These are phyloP conservation scores for Stromatinia cepivora DNA, from an alignment of 2,329 filamentous ascomycete species.

Conservation along the genomic window DNA sequence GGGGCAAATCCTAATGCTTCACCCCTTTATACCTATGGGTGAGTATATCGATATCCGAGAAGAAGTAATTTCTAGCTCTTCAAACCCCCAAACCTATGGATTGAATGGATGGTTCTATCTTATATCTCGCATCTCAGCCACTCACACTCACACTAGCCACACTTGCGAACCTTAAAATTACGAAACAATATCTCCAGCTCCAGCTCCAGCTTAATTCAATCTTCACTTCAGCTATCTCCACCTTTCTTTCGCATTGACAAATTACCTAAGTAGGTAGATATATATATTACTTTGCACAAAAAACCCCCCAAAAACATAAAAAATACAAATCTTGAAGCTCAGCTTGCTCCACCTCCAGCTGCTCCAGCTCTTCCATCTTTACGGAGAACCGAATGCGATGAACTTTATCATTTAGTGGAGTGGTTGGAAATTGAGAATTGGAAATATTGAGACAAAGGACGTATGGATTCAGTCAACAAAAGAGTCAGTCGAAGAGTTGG, in stretches of 20 bases:
- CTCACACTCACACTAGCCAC: neutral
- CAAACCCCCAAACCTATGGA: neutral
- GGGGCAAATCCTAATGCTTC: neutral
- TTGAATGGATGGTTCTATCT: neutral
- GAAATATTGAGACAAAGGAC: no score
- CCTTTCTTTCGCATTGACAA: no score
- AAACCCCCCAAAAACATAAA: no score
- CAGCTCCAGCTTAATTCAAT: neutral
- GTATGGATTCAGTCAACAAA: no score
- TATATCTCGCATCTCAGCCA: neutral
- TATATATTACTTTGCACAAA: no score
- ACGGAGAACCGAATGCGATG: neutral
- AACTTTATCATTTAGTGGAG: neutral
- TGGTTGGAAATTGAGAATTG: no score
- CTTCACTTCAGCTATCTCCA: neutral
- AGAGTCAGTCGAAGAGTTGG: no score
- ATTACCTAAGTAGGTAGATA: no score
- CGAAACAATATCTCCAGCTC: neutral
- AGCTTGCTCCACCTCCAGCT: no score
- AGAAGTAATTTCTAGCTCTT: neutral
- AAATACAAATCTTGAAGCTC: no score
- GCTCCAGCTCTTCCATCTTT: no score
- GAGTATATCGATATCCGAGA: neutral
- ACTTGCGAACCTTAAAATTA: neutral
- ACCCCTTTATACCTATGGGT: neutral